Conservation (phyloP, 2,329 filamentous ascomycete species). For the Cordyceps cateniannulata region DNA sequence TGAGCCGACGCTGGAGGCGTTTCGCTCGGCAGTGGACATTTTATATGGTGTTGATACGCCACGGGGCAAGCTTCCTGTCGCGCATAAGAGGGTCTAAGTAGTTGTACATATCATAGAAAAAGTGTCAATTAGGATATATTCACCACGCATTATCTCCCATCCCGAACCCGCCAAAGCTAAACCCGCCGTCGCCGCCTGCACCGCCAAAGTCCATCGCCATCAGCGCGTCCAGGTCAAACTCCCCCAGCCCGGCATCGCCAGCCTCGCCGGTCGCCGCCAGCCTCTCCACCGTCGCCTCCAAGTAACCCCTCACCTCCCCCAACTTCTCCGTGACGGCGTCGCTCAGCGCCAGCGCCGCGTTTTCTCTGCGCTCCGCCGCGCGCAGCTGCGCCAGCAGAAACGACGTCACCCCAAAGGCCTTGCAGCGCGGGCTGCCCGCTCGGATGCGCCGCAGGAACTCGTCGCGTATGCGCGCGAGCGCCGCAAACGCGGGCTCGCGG, state of each 20-base stretch:
- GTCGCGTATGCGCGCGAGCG: not conserved
- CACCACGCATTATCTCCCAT: not conserved
- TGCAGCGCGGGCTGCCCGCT: not conserved
- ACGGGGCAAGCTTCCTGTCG: conserved; percentile 17
- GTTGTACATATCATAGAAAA: not conserved
- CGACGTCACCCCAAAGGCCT: conserved; percentile 2
- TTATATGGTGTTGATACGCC: conserved; percentile 16
- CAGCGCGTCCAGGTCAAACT: conserved; percentile 4
- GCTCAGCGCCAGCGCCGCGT: not conserved
- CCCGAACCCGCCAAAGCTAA: not conserved
- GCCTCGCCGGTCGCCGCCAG: not conserved
- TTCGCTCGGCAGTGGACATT: conserved; percentile 17
- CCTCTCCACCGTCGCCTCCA: not conserved
- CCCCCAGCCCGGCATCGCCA: not conserved
- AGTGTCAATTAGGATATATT: not conserved
- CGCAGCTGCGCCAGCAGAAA: not conserved
- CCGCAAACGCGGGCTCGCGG: not conserved
- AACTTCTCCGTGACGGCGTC: not conserved
- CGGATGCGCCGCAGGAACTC: not conserved
- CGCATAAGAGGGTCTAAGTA: not conserved
- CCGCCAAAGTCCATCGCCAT: conserved; percentile 1
- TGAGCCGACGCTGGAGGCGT: conserved; percentile 22
- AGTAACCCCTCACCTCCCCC: not conserved
- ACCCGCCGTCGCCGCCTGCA: not conserved
- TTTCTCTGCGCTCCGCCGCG: not conserved